Evolutionary conservation across 441 rosid species (phyloP), one percentile per base, ranked within the genome.

Genomic region (Omphalea diandra): DNA sequence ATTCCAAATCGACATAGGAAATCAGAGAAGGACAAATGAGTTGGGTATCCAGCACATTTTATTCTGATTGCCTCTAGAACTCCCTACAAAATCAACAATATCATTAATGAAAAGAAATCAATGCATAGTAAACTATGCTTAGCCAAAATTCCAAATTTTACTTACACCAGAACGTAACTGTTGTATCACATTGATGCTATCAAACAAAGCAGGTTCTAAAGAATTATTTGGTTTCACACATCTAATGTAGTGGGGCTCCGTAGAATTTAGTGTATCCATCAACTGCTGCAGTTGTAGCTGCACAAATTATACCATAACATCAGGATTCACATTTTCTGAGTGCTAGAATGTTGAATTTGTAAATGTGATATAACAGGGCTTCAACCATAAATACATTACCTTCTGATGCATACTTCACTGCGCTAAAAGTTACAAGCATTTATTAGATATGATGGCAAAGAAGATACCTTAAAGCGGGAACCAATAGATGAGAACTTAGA

Each of bases 101-200:
- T 65, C 2, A 68, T 54, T 61, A 59, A 78, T 58, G 74, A 72
- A 20, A 63, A 56, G 70, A 5, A 69, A 46, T 36, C 43, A 64
- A 75, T 54, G 26, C 12, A 67, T 27, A 15, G 65, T 35, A 40
- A 68, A 60, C 56, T 33, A 55, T 70, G 68, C 35, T 69, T 65
- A 6, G 72, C 47, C 46, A 41, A 44, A 68, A 70, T 56, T 59
- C 73, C 67, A 65, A 54, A 70, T 58, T 70, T 67, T 71, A 80
- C 98, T 88, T 75, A 91, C 99, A 74, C 98, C 97, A 70, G 93
- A 93, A 56, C 97, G 93, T 78, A 96, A 73, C 36, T 96, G 98
- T 77, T 91, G 99, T 84, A 90, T 75, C 75, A 93, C 90, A 79
- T 77, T 85, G 60, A 54, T 44, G 63, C 83, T 89, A 67, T 95